A percentile compares a stretch with the other conserved stretches of the same genome.
Evolutionary conservation across 208 protist genomes (phyloP).

Genomic region (Crithidia fasciculata): DNA sequence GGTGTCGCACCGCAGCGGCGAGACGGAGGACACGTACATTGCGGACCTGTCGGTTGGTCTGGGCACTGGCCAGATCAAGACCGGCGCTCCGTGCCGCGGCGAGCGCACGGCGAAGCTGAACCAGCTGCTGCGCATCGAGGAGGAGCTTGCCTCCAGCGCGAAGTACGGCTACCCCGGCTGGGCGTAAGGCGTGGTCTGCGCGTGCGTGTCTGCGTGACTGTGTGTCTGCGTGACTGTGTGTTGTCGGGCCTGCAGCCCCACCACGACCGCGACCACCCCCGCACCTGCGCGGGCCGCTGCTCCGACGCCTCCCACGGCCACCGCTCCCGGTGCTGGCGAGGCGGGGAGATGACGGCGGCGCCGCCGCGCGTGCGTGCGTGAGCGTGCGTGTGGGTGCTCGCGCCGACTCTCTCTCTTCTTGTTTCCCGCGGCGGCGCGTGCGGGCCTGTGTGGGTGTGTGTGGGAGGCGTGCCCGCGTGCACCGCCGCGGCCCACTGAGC

Average conservation of each 20-base stretch:
- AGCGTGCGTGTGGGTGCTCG: conserved; percentile 44
- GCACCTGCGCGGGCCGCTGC: too few species aligned
- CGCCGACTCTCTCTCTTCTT: too few species aligned
- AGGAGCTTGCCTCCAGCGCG: conserved; percentile 87
- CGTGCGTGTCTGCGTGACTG: neutral
- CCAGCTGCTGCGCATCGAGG: conserved; percentile 99
- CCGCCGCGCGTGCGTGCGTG: conserved; percentile 60
- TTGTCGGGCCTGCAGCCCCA: too few species aligned
- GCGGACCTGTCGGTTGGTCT: conserved; percentile 98
- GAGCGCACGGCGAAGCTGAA: conserved; percentile 99
- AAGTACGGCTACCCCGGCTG: conserved; percentile 85
- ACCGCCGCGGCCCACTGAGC: too few species aligned
- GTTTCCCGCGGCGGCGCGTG: conserved; percentile 8
- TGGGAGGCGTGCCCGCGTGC: too few species aligned
- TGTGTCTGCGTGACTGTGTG: too few species aligned
- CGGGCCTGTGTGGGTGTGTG: too few species aligned
- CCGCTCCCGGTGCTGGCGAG: too few species aligned
- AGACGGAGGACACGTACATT: conserved; percentile 99
- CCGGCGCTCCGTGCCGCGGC: conserved; percentile 97
- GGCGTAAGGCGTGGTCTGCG: conserved; percentile 36
- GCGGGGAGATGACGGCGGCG: conserved; percentile 93
- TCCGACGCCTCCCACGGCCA: too few species aligned
- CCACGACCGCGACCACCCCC: too few species aligned
- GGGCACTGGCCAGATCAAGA: conserved; percentile 98
- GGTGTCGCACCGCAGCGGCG: conserved; percentile 97